Percentiles rank a stretch among this genome's conserved stretches.
phyloP scores from a whole-genome alignment of 2,329 filamentous ascomycete species.

The Curvularia spicifera region DNA sequence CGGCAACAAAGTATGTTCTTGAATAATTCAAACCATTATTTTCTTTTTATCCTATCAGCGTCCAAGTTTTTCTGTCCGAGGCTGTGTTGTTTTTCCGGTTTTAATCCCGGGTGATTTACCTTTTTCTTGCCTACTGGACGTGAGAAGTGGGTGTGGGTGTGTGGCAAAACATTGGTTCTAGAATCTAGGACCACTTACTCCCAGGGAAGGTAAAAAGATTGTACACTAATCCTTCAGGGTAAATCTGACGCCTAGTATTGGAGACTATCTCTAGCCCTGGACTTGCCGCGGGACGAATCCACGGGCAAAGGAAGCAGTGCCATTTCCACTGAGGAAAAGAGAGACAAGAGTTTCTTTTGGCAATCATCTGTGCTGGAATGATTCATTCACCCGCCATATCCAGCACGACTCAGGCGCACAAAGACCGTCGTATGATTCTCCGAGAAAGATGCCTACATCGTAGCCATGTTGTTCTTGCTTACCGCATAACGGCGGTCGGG shows the following conservation, averaged over 20 bases:
- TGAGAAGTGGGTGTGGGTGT: neutral
- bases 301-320: no score
- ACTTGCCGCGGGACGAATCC: no score
- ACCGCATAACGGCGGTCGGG: no score
- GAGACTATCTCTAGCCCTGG: neutral
- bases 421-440: no score
- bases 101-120: neutral
- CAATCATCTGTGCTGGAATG: no score
- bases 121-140: neutral
- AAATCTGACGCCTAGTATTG: neutral
- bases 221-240: neutral
- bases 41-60: constrained; percentile 1
- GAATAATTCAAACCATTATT: neutral
- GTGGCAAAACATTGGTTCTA: neutral
- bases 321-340: no score
- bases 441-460: no score
- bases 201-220: neutral
- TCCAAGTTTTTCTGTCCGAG: neutral
- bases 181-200: neutral
- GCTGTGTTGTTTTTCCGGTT: neutral
- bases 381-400: no score
- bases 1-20: neutral
- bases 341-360: no score
- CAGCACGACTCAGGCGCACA: no score
- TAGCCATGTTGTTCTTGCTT: no score